Evolutionary conservation across 129 eudicot genomes (phyloP).

Genomic region (Flaveria linearis): DNA sequence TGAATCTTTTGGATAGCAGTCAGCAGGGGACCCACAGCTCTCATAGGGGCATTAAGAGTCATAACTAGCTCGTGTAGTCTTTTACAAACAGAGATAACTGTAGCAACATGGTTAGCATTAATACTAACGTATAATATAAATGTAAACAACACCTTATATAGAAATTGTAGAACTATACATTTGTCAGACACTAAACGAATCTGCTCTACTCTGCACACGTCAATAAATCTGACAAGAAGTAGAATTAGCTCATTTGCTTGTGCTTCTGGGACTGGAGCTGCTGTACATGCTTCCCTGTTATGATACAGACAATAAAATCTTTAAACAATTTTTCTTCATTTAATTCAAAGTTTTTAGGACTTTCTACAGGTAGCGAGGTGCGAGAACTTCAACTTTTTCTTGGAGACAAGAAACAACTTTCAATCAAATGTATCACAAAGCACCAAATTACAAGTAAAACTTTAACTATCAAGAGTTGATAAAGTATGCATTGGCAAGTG

Average conservation of each 20-base stretch:
- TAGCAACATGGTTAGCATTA: conserved; percentile 33
- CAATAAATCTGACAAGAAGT: conserved; percentile 63
- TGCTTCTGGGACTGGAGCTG: conserved; percentile 60
- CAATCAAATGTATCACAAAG: neutral
- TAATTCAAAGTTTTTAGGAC: neutral
- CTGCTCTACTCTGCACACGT: conserved; percentile 66
- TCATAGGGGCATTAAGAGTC: conserved; percentile 65
- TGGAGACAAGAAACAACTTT: conserved; percentile 17
- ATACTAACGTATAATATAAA: neutral
- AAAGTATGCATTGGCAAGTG: neutral
- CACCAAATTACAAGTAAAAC: neutral
- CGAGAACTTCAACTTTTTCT: conserved; percentile 17
- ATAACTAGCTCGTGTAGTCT: conserved; percentile 69
- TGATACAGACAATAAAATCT: neutral
- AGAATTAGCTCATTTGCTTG: conserved; percentile 54
- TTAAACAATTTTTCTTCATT: neutral
- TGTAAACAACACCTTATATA: neutral
- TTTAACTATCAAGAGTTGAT: neutral
- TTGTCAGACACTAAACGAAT: conserved; percentile 79
- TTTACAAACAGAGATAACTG: conserved; percentile 79
- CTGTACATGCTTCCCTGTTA: conserved; percentile 81
- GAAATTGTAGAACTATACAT: conserved; percentile 43
- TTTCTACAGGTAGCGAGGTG: neutral
- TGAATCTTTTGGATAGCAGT: conserved; percentile 75
- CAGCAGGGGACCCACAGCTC: conserved; percentile 80